Conservation (phyloP, 2,329 filamentous ascomycete species). For the Stagonosporopsis rhizophila region DNA sequence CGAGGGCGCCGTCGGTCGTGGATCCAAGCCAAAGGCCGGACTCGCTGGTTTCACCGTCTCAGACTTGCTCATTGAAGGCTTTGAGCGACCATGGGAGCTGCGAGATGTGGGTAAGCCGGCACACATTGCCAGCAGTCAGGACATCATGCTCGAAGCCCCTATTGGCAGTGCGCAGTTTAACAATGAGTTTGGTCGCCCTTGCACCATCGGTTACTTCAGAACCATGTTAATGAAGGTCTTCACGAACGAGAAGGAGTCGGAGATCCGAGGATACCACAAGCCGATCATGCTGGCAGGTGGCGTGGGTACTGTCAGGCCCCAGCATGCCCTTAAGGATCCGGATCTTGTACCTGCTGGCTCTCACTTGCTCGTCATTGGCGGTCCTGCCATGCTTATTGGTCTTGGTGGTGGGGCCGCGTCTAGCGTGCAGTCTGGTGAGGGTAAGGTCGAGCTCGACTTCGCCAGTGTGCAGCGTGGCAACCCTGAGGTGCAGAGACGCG, state of each 20-base stretch:
- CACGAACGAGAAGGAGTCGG: slow-evolving; percentile 66
- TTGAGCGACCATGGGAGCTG: slow-evolving; percentile 85
- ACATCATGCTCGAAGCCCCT: slow-evolving; percentile 97
- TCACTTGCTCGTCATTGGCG: slow-evolving; percentile 89
- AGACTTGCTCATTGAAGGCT: slow-evolving; percentile 86
- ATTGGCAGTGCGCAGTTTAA: slow-evolving; percentile 96
- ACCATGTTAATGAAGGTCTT: slow-evolving; percentile 79
- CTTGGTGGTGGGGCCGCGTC: slow-evolving; percentile 95
- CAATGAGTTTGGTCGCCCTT: slow-evolving; percentile 95
- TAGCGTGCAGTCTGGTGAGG: slow-evolving; percentile 85
- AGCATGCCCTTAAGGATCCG: slow-evolving; percentile 86
- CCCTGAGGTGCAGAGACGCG: slow-evolving; percentile 91
- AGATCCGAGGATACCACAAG: slow-evolving; percentile 93
- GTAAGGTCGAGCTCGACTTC: slow-evolving; percentile 91
- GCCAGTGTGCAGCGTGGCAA: slow-evolving; percentile 97
- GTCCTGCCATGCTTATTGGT: slow-evolving; percentile 96
- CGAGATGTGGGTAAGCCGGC: slow-evolving; percentile 82
- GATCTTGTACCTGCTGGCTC: slow-evolving; percentile 84
- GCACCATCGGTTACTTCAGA: slow-evolving; percentile 87
- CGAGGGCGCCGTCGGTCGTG: slow-evolving; percentile 90
- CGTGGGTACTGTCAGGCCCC: slow-evolving; percentile 87
- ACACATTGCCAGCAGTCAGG: slow-evolving; percentile 91
- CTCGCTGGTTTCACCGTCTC: slow-evolving; percentile 94
- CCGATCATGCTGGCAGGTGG: slow-evolving; percentile 98
- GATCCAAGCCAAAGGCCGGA: slow-evolving; percentile 91